Conservation (phyloP, 768 basidiomycete species). For the Mycena vitilis region DNA sequence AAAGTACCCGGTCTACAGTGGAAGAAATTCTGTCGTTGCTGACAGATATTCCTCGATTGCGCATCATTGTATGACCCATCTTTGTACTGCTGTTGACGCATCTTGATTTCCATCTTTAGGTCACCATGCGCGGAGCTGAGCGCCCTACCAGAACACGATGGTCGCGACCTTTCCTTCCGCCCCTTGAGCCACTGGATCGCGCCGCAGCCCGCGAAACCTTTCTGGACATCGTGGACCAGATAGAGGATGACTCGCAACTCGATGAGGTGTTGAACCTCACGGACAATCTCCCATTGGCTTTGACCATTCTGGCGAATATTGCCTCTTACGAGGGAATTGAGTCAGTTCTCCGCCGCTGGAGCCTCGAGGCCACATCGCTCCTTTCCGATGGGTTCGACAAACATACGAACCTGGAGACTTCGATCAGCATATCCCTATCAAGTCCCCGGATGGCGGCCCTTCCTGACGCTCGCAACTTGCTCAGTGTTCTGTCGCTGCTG, state of each 20-base stretch:
- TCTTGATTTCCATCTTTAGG: neutral
- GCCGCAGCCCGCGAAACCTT: neutral
- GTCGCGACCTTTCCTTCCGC: conserved; percentile 4
- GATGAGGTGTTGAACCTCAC: neutral
- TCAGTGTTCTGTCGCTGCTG: conserved; percentile 4
- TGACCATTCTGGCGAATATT: conserved; percentile 3
- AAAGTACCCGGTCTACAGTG: neutral
- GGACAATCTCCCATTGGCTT: conserved; percentile 6
- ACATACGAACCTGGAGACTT: neutral
- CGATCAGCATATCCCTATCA: conserved; percentile 8
- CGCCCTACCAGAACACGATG: neutral
- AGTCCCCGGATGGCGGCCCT: conserved; percentile 11
- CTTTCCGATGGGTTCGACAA: conserved; percentile 10
- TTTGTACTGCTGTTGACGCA: neutral
- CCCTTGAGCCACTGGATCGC: neutral
- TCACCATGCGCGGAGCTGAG: conserved; percentile 14
- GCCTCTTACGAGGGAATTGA: conserved; percentile 7
- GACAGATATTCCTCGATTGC: neutral
- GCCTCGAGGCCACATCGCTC: neutral
- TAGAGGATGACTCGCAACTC: neutral
- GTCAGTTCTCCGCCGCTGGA: conserved; percentile 4
- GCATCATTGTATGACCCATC: neutral
- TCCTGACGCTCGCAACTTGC: neutral
- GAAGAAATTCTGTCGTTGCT: conserved; percentile 4
- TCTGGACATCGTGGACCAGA: conserved; percentile 11